A percentile compares a stretch with the other conserved stretches of the same genome.
Evolutionary conservation across 345 rosid species (phyloP).

Genomic region (Pistacia vera): DNA sequence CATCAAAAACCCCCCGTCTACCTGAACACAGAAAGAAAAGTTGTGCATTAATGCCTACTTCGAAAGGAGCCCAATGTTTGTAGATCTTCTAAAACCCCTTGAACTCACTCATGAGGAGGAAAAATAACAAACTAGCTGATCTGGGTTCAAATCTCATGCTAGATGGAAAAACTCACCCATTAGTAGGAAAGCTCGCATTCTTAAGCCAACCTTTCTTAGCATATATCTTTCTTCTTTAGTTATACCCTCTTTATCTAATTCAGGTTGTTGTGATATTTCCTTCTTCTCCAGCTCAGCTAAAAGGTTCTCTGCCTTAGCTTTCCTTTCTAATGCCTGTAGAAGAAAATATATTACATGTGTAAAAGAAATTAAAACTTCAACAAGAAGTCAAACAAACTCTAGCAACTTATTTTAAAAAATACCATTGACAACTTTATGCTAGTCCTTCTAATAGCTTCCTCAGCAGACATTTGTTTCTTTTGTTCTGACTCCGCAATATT

Average conservation of each 20-base stretch:
- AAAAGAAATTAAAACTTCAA: constrained; percentile 17
- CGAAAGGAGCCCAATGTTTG: not conserved
- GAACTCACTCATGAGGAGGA: constrained; percentile 6
- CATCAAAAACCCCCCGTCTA: constrained; percentile 85
- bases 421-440: constrained; percentile 73
- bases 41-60: constrained; percentile 8
- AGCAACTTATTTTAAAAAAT: constrained; percentile 32
- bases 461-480: constrained; percentile 41
- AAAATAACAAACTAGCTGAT: constrained; percentile 9
- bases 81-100: not conserved
- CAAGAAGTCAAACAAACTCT: constrained; percentile 16
- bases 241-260: constrained; percentile 76
- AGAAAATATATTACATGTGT: constrained; percentile 19
- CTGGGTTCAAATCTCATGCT: not conserved
- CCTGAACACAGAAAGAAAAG: constrained; percentile 55
- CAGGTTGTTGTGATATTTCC: constrained; percentile 52
- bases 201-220: constrained; percentile 91
- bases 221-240: constrained; percentile 89
- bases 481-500: constrained; percentile 27
- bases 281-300: constrained; percentile 57
- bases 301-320: constrained; percentile 75
- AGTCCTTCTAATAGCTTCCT: constrained; percentile 58
- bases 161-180: constrained; percentile 57
- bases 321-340: constrained; percentile 76
- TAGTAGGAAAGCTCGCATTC: constrained; percentile 87